These are phyloP conservation scores for Cyclotella choctawhatcheeana DNA, from an alignment of 108 stramenopile species.

Conservation along the genomic window DNA sequence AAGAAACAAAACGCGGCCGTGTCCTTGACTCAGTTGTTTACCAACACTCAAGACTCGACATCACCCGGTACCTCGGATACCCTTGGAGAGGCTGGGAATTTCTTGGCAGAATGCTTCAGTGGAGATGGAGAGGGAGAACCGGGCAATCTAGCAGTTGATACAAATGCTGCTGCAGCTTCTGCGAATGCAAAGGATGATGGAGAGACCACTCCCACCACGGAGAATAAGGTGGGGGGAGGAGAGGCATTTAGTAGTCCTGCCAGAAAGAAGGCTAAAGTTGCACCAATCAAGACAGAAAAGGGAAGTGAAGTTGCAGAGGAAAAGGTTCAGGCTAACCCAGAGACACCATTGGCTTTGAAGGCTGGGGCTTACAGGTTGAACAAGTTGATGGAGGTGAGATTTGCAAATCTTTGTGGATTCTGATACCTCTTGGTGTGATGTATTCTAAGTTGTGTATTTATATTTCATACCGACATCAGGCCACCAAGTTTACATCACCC, in stretches of 20 bases:
- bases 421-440: background rate
- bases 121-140: constrained; percentile 11
- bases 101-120: constrained; percentile 11
- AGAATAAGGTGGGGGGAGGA: background rate
- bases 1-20: constrained; percentile 37
- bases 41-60: constrained; percentile 5
- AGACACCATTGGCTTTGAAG: constrained; percentile 15
- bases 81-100: constrained; percentile 14
- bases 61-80: background rate
- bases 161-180: background rate
- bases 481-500: constrained; percentile 42
- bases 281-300: background rate
- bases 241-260: background rate
- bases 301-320: background rate
- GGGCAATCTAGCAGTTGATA: background rate
- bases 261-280: background rate
- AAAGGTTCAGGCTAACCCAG: background rate
- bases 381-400: constrained; percentile 40
- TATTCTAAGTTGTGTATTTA: background rate
- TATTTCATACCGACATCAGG: constrained; percentile 1
- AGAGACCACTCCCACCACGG: background rate
- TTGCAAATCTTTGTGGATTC: background rate
- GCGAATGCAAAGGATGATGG: background rate
- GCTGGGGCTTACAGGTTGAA: constrained; percentile 21
- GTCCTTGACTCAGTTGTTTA: constrained; percentile 30